phyloP scores from a whole-genome alignment of 495 filamentous ascomycete species.

The Aspergillus heteromorphus region DNA sequence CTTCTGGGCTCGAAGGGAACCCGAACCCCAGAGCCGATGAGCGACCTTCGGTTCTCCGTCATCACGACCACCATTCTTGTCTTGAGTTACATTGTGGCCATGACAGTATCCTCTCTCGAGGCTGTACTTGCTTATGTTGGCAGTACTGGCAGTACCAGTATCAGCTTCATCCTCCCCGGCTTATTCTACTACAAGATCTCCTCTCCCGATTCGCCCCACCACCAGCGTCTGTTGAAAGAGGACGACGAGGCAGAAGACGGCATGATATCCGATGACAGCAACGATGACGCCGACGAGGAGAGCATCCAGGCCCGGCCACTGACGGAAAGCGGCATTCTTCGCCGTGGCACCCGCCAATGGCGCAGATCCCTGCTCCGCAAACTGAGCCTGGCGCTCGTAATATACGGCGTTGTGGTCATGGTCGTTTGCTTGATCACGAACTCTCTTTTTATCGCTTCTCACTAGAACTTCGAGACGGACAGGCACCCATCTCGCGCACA shows the following conservation, averaged over 20 bases:
- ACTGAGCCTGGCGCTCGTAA: slow-evolving; percentile 66
- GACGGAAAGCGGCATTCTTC: slow-evolving; percentile 42
- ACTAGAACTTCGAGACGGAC: slow-evolving; percentile 23
- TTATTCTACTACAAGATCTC: slow-evolving; percentile 98
- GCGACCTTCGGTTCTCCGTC: slow-evolving; percentile 81
- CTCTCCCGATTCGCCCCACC: slow-evolving; percentile 72
- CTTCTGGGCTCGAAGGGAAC: slow-evolving; percentile 32
- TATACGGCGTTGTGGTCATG: slow-evolving; percentile 89
- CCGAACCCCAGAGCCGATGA: slow-evolving; percentile 54
- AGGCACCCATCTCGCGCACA: neutral
- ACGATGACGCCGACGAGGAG: slow-evolving; percentile 35
- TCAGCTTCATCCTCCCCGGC: slow-evolving; percentile 93
- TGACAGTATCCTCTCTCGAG: slow-evolving; percentile 85
- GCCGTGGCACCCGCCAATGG: slow-evolving; percentile 51
- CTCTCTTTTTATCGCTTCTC: slow-evolving; percentile 60
- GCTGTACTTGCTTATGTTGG: slow-evolving; percentile 93
- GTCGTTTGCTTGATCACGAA: slow-evolving; percentile 80
- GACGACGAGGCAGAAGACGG: slow-evolving; percentile 63
- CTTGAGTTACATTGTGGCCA: slow-evolving; percentile 77
- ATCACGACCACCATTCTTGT: slow-evolving; percentile 84
- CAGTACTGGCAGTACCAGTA: slow-evolving; percentile 86
- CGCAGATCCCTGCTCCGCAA: slow-evolving; percentile 58
- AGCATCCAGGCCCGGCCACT: slow-evolving; percentile 31
- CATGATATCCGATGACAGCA: slow-evolving; percentile 39
- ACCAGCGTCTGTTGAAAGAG: slow-evolving; percentile 80